phyloP scores from a whole-genome alignment of 1,284 basidiomycete genomes.

The Apiotrichum sp. region DNA sequence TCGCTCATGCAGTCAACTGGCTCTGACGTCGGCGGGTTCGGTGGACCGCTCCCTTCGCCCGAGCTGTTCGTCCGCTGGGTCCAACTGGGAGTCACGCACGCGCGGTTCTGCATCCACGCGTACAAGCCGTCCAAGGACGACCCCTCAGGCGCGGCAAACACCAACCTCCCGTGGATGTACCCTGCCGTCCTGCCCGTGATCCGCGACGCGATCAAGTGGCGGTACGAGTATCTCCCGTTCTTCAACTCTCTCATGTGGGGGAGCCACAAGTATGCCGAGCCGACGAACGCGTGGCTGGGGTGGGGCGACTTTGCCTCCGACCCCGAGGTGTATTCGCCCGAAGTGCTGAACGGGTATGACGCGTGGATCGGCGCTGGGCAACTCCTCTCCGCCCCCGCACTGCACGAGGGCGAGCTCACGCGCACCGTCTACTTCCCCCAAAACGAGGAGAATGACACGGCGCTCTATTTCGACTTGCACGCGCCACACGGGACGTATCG shows the following conservation, averaged over 20 bases:
- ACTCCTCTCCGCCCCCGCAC: conserved; percentile 43
- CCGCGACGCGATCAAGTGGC: conserved; percentile 45
- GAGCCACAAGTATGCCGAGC: conserved; percentile 40
- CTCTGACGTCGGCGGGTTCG: conserved; percentile 49
- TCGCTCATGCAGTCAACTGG: conserved; percentile 41
- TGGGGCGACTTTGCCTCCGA: conserved; percentile 47
- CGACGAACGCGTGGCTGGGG: conserved; percentile 47
- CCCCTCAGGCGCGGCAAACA: conserved; percentile 37
- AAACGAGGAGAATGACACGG: conserved; percentile 21
- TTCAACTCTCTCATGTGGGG: conserved; percentile 48
- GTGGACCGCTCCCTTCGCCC: conserved; percentile 44
- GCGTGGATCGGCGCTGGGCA: conserved; percentile 48
- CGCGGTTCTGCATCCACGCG: conserved; percentile 47
- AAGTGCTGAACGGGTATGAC: conserved; percentile 46
- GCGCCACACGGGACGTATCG: conserved; percentile 23
- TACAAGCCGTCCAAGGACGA: conserved; percentile 48
- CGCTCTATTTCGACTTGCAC: conserved; percentile 34
- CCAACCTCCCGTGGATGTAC: conserved; percentile 50
- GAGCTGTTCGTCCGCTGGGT: conserved; percentile 50
- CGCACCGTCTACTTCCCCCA: conserved; percentile 47
- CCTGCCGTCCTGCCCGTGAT: conserved; percentile 46
- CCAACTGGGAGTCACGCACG: conserved; percentile 46
- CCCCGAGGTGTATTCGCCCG: conserved; percentile 39
- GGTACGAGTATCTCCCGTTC: conserved; percentile 46
- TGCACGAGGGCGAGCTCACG: conserved; percentile 38